These are phyloP conservation scores for Penstemon barbatus DNA, from an alignment of 257 asterid genomes.

Conservation along the genomic window DNA sequence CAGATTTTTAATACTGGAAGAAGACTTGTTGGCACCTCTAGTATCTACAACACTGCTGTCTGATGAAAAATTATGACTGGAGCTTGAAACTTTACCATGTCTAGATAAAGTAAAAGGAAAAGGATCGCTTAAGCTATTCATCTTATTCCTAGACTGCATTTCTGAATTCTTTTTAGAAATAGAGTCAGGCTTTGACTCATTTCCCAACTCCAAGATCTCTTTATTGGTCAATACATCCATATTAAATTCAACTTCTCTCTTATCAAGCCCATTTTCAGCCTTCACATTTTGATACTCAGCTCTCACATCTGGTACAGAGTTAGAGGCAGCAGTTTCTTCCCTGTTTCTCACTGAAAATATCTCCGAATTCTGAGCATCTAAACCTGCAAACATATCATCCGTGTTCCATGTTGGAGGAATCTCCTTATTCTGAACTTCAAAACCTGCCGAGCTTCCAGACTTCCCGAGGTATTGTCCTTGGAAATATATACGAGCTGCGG, in stretches of 20 bases:
- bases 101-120: constrained; percentile 47
- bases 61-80: constrained; percentile 41
- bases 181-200: constrained; percentile 32
- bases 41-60: constrained; percentile 21
- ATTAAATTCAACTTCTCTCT: constrained; percentile 36
- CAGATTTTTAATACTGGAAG: constrained; percentile 32
- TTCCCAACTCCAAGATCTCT: constrained; percentile 35
- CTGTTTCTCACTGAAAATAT: constrained; percentile 28
- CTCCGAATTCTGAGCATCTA: constrained; percentile 36
- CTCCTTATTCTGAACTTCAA: constrained; percentile 36
- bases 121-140: constrained; percentile 45
- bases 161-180: constrained; percentile 38
- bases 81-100: constrained; percentile 36
- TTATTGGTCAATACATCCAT: constrained; percentile 36
- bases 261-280: constrained; percentile 28
- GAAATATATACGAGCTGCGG: constrained; percentile 70
- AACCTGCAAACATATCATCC: constrained; percentile 30
- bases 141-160: constrained; percentile 38
- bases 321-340: constrained; percentile 30
- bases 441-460: constrained; percentile 39
- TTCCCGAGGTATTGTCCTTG: constrained; percentile 39
- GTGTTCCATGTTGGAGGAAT: constrained; percentile 28
- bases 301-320: constrained; percentile 34
- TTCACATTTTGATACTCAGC: constrained; percentile 27
- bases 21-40: constrained; percentile 22